Evolutionary conservation across 164 flowering plant species (phyloP).

Genomic region (Liriodendron chinense): DNA sequence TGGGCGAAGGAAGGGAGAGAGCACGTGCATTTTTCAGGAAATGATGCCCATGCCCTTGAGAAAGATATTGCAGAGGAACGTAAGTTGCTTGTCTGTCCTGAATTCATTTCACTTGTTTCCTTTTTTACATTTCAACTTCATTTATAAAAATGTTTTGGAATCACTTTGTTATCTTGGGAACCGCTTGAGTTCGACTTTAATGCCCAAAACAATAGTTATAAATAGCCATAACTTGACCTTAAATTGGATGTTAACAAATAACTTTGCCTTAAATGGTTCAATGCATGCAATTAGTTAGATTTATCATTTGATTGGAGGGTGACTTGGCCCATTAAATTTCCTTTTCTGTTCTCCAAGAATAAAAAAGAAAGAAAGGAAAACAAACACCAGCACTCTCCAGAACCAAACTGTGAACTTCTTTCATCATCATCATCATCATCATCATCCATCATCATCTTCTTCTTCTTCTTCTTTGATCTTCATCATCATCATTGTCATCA

Average conservation of each 20-base stretch:
- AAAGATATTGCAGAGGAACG: constrained; percentile 13
- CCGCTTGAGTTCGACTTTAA: too few species aligned
- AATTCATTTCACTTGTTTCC: not conserved
- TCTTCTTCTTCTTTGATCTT: too few species aligned
- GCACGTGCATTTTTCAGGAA: constrained; percentile 14
- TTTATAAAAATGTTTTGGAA: not conserved
- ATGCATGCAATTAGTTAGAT: too few species aligned
- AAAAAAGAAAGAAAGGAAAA: not conserved
- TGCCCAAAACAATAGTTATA: too few species aligned
- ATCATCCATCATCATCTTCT: too few species aligned
- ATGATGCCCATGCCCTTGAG: constrained; percentile 4
- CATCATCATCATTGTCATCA: too few species aligned
- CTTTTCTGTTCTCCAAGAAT: not conserved
- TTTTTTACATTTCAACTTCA: not conserved
- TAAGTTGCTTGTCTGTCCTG: not conserved
- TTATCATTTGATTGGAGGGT: too few species aligned
- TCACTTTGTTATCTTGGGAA: not conserved
- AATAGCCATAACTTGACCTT: too few species aligned
- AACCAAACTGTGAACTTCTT: not conserved
- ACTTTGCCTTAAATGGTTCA: too few species aligned
- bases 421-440: too few species aligned
- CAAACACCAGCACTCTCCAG: not conserved
- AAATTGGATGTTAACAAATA: too few species aligned
- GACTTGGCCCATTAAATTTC: too few species aligned
- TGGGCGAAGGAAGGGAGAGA: constrained; percentile 23